Evolutionary conservation across 73 alveolate genomes (phyloP).

Genomic region (Durusdinium trenchii): DNA sequence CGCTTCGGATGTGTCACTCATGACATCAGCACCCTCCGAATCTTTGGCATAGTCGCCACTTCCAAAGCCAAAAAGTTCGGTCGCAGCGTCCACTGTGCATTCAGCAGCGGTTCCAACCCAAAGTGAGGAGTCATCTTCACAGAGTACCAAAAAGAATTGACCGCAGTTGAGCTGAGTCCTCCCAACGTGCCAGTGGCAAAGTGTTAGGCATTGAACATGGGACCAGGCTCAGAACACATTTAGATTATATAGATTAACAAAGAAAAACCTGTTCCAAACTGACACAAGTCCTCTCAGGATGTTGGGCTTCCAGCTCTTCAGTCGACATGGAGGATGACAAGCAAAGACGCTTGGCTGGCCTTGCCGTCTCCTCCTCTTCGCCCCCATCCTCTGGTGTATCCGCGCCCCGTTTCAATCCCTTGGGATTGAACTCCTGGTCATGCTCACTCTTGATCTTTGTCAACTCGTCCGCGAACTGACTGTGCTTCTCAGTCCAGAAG

Average conservation of each 20-base stretch:
- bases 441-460: neutral
- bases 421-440: neutral
- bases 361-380: neutral
- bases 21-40: neutral
- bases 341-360: conserved; percentile 14
- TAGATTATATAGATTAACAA: too few species aligned
- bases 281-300: conserved; percentile 31
- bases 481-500: neutral
- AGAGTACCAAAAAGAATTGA: neutral
- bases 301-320: neutral
- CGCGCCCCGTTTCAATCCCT: neutral
- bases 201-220: too few species aligned
- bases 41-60: neutral
- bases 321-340: neutral
- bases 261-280: too few species aligned
- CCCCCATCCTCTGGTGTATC: neutral
- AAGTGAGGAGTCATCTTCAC: neutral
- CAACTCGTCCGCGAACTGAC: neutral
- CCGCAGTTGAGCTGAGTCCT: neutral
- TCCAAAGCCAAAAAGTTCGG: neutral
- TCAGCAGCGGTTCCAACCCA: neutral
- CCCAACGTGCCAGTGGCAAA: too few species aligned
- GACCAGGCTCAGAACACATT: too few species aligned
- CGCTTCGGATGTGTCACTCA: neutral
- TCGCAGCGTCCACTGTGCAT: neutral